Evolutionary conservation across 192 early-diverging fungal species (phyloP).

Genomic region (Endogone sp.): DNA sequence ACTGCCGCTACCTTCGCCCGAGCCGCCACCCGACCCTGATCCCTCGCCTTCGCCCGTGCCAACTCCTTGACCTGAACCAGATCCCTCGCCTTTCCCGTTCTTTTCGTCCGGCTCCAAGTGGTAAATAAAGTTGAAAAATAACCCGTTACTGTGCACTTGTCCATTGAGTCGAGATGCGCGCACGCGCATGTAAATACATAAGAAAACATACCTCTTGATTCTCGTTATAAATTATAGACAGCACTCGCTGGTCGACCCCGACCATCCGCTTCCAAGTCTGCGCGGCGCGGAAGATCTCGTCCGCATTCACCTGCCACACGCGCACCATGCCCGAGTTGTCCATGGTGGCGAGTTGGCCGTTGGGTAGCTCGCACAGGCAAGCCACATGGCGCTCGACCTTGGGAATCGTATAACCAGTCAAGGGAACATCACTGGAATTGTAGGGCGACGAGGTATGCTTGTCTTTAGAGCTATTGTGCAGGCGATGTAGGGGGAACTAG

Average conservation of each 20-base stretch:
- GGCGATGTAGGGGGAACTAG: background rate
- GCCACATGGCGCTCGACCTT: conserved; percentile 43
- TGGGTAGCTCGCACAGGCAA: conserved; percentile 46
- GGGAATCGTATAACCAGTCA: conserved; percentile 35
- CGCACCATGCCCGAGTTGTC: conserved; percentile 53
- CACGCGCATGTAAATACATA: background rate
- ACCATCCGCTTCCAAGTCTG: conserved; percentile 60
- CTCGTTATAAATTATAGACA: conserved; percentile 53
- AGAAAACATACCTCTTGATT: conserved; percentile 27
- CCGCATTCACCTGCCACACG: conserved; percentile 55
- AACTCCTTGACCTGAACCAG: conserved; percentile 18
- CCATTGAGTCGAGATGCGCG: too few species aligned
- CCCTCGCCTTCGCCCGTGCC: conserved; percentile 26
- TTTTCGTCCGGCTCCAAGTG: background rate
- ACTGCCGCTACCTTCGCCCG: conserved; percentile 30
- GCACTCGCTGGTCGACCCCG: conserved; percentile 46
- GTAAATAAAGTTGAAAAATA: too few species aligned
- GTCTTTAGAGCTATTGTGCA: background rate
- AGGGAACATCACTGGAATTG: conserved; percentile 14
- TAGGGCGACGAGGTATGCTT: background rate
- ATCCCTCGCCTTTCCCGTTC: conserved; percentile 10
- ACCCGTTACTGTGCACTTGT: too few species aligned
- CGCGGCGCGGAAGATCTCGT: conserved; percentile 44
- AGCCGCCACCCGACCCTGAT: conserved; percentile 25
- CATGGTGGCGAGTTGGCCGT: conserved; percentile 53